phyloP scores from a whole-genome alignment of 2,329 filamentous ascomycete species.

The Neoscytalidium dimidiatum region DNA sequence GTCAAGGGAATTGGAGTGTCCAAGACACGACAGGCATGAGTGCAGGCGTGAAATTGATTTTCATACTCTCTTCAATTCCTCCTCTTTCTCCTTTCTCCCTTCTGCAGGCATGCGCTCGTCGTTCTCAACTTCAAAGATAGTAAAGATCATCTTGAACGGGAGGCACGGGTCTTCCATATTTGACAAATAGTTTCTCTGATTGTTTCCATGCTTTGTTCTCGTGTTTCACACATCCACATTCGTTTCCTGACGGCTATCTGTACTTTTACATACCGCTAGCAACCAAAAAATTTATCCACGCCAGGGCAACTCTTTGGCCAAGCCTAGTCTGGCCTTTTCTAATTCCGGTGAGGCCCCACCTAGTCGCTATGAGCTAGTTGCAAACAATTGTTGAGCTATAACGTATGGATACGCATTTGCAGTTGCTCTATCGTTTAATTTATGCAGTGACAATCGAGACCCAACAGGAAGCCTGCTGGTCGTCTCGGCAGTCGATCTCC shows the following conservation, averaged over 20 bases:
- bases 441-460: too few species aligned
- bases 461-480: too few species aligned
- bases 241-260: background rate
- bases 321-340: background rate
- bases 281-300: background rate
- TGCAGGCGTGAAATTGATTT: background rate
- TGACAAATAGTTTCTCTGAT: too few species aligned
- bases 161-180: background rate
- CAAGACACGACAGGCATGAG: background rate
- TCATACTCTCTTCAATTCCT: too few species aligned
- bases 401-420: too few species aligned
- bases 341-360: background rate
- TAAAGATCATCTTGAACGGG: background rate
- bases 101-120: too few species aligned
- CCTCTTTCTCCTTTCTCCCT: background rate
- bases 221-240: background rate
- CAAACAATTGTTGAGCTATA: too few species aligned
- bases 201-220: background rate
- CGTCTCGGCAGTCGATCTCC: too few species aligned
- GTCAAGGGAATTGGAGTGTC: too few species aligned
- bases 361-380: background rate
- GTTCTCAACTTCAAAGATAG: too few species aligned
- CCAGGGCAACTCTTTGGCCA: slow-evolving; percentile 8
- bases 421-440: too few species aligned
- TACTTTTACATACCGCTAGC: background rate